phyloP scores from a whole-genome alignment of 805 yeast species.

The Wickerhamiella dianesei region DNA sequence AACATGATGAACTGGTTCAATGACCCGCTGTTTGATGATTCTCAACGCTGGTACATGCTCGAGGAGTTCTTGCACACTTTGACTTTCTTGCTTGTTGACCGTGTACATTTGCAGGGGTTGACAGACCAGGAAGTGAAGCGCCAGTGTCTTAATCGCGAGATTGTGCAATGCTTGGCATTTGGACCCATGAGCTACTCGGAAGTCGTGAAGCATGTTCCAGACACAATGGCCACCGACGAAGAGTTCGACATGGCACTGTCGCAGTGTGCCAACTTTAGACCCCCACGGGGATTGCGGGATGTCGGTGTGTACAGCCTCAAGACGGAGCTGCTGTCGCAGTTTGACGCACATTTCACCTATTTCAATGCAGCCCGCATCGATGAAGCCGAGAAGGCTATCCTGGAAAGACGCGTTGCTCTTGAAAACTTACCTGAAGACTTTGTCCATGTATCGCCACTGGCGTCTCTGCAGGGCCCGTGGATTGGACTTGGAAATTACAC shows the following conservation, averaged over 20 bases:
- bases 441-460: conserved; percentile 42
- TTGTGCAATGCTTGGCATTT: conserved; percentile 74
- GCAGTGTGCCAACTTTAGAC: conserved; percentile 45
- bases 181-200: conserved; percentile 60
- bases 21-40: conserved; percentile 27
- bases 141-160: conserved; percentile 46
- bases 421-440: conserved; percentile 34
- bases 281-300: conserved; percentile 47
- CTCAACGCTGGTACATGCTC: conserved; percentile 43
- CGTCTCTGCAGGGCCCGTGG: conserved; percentile 24
- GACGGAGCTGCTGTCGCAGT: conserved; percentile 34
- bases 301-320: conserved; percentile 58
- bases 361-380: conserved; percentile 67
- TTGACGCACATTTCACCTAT: conserved; percentile 77
- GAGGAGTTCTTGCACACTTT: conserved; percentile 67
- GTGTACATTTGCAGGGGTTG: conserved; percentile 40
- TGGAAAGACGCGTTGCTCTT: conserved; percentile 34
- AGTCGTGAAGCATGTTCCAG: conserved; percentile 56
- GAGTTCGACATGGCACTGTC: conserved; percentile 50
- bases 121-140: conserved; percentile 36
- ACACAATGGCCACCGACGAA: conserved; percentile 57
- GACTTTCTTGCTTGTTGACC: conserved; percentile 56
- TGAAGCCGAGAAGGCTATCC: conserved; percentile 58
- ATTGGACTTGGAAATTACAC: conserved; percentile 21
- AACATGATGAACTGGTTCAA: conserved; percentile 45